These are phyloP conservation scores for Magnaporthiopsis poae DNA, from an alignment of 2,329 filamentous ascomycete genomes.

Conservation along the genomic window DNA sequence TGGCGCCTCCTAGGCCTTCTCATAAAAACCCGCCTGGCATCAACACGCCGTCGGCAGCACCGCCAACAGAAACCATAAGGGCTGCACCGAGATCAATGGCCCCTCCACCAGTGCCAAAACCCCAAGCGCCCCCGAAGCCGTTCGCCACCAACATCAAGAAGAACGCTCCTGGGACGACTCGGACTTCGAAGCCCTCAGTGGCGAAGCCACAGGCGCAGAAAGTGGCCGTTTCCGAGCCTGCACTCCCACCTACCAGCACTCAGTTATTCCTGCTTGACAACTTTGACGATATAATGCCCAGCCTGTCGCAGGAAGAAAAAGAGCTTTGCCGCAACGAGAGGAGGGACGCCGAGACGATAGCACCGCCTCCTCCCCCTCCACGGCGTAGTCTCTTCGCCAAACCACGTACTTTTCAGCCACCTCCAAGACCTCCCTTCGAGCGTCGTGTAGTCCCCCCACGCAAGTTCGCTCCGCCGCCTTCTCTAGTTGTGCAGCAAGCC, in stretches of 20 bases:
- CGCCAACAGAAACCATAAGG: not conserved
- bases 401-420: not conserved
- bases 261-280: constrained; percentile 41
- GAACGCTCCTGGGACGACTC: not conserved
- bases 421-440: not conserved
- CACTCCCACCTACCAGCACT: constrained; percentile 31
- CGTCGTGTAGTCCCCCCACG: not conserved
- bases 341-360: constrained; percentile 4
- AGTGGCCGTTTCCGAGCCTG: not conserved
- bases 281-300: constrained; percentile 45
- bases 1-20: not conserved
- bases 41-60: not conserved
- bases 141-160: not conserved
- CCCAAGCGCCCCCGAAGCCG: not conserved
- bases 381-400: constrained; percentile 7
- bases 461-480: constrained; percentile 3
- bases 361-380: not conserved
- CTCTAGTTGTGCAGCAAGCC: not conserved
- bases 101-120: not conserved
- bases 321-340: constrained; percentile 36
- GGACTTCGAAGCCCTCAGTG: not conserved
- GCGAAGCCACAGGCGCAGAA: constrained; percentile 9
- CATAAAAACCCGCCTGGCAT: not conserved
- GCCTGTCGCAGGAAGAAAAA: constrained; percentile 44
- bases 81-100: not conserved